These are phyloP conservation scores for Chaetomium olivaceum DNA, from an alignment of 2,329 filamentous ascomycete species.

Conservation along the genomic window DNA sequence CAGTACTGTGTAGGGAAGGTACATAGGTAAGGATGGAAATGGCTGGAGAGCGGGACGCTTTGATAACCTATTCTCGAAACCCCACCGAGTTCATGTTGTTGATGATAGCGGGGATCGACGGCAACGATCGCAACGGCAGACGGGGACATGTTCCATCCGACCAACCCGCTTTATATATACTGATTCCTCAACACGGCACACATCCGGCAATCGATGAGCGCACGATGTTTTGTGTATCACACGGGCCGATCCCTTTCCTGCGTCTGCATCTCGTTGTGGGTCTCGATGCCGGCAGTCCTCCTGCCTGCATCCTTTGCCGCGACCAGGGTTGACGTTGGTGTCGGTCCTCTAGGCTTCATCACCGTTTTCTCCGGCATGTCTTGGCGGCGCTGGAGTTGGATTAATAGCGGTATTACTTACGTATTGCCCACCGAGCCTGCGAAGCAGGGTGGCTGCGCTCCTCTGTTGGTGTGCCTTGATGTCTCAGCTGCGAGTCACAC, in stretches of 20 bases:
- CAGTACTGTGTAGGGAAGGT: too few relatives aligned
- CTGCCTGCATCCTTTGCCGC: conserved; percentile 15
- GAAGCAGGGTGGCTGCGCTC: conserved; percentile 22
- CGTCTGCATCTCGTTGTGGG: conserved; percentile 22
- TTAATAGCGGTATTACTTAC: conserved; percentile 22
- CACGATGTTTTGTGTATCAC: conserved; percentile 16
- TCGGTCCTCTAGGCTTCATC: neutral
- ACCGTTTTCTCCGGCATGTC: neutral
- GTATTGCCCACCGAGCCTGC: conserved; percentile 11
- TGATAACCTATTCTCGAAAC: neutral
- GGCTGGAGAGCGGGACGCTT: neutral
- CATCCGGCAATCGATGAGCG: conserved; percentile 20
- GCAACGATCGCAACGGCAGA: neutral
- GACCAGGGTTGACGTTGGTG: neutral
- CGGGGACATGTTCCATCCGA: neutral
- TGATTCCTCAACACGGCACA: conserved; percentile 10
- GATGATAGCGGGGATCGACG: neutral
- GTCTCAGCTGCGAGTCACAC: conserved; percentile 41
- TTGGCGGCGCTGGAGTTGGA: conserved; percentile 6
- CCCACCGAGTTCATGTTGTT: neutral
- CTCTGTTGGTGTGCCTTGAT: conserved; percentile 37
- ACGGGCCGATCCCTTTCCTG: conserved; percentile 26
- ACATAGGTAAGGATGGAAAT: neutral
- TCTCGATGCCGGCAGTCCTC: conserved; percentile 19
- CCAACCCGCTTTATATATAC: conserved; percentile 3